Percentiles rank a stretch among this genome's conserved stretches.
phyloP scores from a whole-genome alignment of 192 early-diverging fungal species.

The Backusella mclennaniae region DNA sequence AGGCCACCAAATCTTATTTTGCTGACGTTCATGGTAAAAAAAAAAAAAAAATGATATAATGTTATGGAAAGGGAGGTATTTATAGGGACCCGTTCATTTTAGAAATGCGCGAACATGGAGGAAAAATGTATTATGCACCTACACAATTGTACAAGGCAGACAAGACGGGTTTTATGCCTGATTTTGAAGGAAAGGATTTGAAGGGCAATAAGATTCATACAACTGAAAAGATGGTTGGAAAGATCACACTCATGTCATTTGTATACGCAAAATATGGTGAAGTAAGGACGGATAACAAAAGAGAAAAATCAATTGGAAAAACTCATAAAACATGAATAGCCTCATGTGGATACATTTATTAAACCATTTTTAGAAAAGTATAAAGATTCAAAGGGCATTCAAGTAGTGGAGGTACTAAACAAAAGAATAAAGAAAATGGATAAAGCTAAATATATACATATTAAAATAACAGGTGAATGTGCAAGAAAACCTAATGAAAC shows the following conservation, averaged over 20 bases:
- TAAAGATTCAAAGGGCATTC: slow-evolving; percentile 32
- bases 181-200: slow-evolving; percentile 47
- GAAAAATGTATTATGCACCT: slow-evolving; percentile 50
- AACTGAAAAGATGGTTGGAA: slow-evolving; percentile 40
- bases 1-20: slow-evolving; percentile 34
- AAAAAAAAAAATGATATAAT: background rate
- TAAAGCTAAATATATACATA: background rate
- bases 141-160: slow-evolving; percentile 42
- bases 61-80: no score
- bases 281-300: slow-evolving; percentile 4
- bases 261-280: slow-evolving; percentile 51
- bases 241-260: slow-evolving; percentile 48
- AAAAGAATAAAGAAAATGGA: background rate
- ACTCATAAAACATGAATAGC: background rate
- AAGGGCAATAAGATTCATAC: slow-evolving; percentile 38
- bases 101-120: slow-evolving; percentile 46
- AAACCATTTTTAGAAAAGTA: slow-evolving; percentile 43
- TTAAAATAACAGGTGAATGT: slow-evolving; percentile 46
- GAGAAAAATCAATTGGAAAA: background rate
- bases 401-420: slow-evolving; percentile 43
- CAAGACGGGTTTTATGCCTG: slow-evolving; percentile 55
- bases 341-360: slow-evolving; percentile 47
- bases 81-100: background rate
- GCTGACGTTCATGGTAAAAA: slow-evolving; percentile 29
- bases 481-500: slow-evolving; percentile 52